A percentile compares a stretch with the other conserved stretches of the same genome.
These are phyloP conservation scores for Saccharomyces hybrid DNA, from an alignment of 1,139 yeast genomes.

Conservation along the genomic window DNA sequence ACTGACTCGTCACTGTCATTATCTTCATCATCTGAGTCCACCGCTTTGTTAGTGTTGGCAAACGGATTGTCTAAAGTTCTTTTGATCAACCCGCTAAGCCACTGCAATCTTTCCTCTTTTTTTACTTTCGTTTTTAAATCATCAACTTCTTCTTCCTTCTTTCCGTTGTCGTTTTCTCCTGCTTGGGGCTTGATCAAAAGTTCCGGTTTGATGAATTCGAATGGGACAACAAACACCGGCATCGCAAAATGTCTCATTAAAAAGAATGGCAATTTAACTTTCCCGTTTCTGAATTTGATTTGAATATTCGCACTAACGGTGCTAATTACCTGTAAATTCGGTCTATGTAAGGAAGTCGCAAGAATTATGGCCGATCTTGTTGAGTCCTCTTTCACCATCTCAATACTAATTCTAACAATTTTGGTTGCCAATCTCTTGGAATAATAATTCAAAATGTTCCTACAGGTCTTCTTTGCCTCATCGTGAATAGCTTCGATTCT, in stretches of 20 bases:
- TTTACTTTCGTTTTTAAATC: not conserved
- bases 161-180: not conserved
- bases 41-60: slow-evolving; percentile 3
- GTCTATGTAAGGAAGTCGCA: slow-evolving; percentile 47
- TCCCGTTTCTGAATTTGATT: slow-evolving; percentile 29
- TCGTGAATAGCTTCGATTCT: slow-evolving; percentile 24
- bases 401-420: slow-evolving; percentile 46
- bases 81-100: slow-evolving; percentile 15
- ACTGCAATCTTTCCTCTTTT: slow-evolving; percentile 10
- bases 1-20: slow-evolving; percentile 16
- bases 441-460: slow-evolving; percentile 38
- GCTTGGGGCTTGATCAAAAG: slow-evolving; percentile 16
- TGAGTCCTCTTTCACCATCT: slow-evolving; percentile 38
- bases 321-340: slow-evolving; percentile 43
- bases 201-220: slow-evolving; percentile 29
- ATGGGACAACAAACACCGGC: slow-evolving; percentile 33
- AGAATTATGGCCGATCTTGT: slow-evolving; percentile 44
- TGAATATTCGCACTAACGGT: slow-evolving; percentile 33
- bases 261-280: slow-evolving; percentile 33
- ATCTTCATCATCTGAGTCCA: slow-evolving; percentile 10
- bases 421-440: slow-evolving; percentile 33
- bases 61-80: slow-evolving; percentile 25
- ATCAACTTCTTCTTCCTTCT: not conserved
- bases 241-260: slow-evolving; percentile 30
- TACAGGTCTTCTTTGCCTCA: slow-evolving; percentile 37